These are phyloP conservation scores for Penstemon newberryi DNA, from an alignment of 257 asterid genomes.

Conservation along the genomic window DNA sequence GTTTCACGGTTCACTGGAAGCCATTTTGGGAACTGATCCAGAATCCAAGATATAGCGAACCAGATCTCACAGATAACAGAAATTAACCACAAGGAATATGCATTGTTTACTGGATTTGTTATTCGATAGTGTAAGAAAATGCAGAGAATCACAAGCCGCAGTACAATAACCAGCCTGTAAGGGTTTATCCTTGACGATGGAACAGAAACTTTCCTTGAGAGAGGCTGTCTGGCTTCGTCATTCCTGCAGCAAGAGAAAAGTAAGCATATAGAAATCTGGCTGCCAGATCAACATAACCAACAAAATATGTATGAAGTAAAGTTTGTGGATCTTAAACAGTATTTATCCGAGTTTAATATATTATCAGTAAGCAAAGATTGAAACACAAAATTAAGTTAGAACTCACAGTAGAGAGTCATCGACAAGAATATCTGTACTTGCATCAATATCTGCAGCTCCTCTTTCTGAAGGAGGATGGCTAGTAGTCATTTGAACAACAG, in stretches of 20 bases:
- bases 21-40: constrained; percentile 99
- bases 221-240: constrained; percentile 98
- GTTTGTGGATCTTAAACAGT: constrained; percentile 13
- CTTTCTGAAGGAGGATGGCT: constrained; percentile 94
- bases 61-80: constrained; percentile 98
- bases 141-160: constrained; percentile 82
- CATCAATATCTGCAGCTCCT: constrained; percentile 88
- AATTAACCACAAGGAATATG: constrained; percentile 83
- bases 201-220: constrained; percentile 95
- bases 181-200: constrained; percentile 96
- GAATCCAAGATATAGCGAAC: constrained; percentile 98
- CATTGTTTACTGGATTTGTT: constrained; percentile 91
- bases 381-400: constrained; percentile 22
- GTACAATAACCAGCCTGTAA: constrained; percentile 92
- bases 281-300: neutral
- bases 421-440: constrained; percentile 78
- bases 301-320: neutral
- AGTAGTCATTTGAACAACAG: constrained; percentile 68
- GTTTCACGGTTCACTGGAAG: constrained; percentile 97
- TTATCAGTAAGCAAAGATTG: neutral
- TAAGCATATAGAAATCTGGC: constrained; percentile 12
- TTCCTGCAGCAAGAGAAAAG: constrained; percentile 56
- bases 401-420: constrained; percentile 92
- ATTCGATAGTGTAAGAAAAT: constrained; percentile 91
- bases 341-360: neutral